Evolutionary conservation across 768 basidiomycete genomes (phyloP).

Genomic region (Lactarius tabidus): DNA sequence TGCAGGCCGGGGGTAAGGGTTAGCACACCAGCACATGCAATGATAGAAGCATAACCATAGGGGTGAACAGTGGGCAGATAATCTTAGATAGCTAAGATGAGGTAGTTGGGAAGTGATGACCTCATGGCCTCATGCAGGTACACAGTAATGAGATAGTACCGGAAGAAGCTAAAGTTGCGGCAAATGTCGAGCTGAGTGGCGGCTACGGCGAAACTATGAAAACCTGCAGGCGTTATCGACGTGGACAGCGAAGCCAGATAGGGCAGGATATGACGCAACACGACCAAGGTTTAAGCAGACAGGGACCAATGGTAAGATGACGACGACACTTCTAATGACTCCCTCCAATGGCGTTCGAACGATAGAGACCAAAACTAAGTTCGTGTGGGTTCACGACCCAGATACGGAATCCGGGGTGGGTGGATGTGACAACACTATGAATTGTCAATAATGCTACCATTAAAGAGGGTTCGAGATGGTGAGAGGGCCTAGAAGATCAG

Average conservation of each 20-base stretch:
- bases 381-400: conserved; percentile 8
- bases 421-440: conserved; percentile 4
- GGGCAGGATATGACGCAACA: conserved; percentile 21
- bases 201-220: conserved; percentile 10
- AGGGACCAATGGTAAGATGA: conserved; percentile 13
- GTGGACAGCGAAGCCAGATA: conserved; percentile 14
- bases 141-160: conserved; percentile 7
- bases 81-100: conserved; percentile 14
- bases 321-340: conserved; percentile 9
- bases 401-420: conserved; percentile 8
- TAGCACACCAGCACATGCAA: conserved; percentile 4
- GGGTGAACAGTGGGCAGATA: conserved; percentile 4
- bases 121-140: conserved; percentile 21
- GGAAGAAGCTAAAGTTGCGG: conserved; percentile 17
- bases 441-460: neutral
- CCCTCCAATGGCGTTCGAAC: conserved; percentile 9
- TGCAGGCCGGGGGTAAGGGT: neutral
- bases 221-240: conserved; percentile 16
- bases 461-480: neutral
- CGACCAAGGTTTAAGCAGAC: conserved; percentile 9
- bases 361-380: conserved; percentile 17
- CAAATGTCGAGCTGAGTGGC: neutral
- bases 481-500: conserved; percentile 6
- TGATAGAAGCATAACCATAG: conserved; percentile 12
- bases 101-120: conserved; percentile 11